Conservation (phyloP, 1,284 basidiomycete genomes). For the Tilletia indica region DNA sequence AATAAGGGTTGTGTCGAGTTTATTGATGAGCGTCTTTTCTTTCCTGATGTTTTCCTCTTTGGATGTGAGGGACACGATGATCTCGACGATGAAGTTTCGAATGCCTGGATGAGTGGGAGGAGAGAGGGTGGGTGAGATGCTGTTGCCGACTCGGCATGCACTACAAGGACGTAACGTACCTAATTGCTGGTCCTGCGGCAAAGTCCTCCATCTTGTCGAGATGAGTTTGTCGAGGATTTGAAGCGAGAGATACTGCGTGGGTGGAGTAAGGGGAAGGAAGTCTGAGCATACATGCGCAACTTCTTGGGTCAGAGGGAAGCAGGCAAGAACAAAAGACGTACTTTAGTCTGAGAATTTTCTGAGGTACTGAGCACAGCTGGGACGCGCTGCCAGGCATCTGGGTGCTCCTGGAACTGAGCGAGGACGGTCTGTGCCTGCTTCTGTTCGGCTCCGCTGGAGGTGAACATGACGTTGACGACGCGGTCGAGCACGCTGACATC, state of each 20-base stretch:
- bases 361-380: conserved; percentile 88
- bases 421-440: conserved; percentile 51
- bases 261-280: background rate
- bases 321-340: conserved; percentile 47
- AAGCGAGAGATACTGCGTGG: conserved; percentile 43
- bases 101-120: conserved; percentile 61
- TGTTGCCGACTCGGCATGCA: background rate
- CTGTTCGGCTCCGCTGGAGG: conserved; percentile 40
- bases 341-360: conserved; percentile 85
- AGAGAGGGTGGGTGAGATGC: background rate
- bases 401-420: conserved; percentile 86
- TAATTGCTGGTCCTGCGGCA: conserved; percentile 78
- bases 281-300: background rate
- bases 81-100: conserved; percentile 91
- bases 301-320: background rate
- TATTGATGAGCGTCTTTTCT: conserved; percentile 94
- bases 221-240: conserved; percentile 67
- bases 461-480: conserved; percentile 53
- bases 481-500: conserved; percentile 53
- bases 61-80: conserved; percentile 86
- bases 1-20: conserved; percentile 92
- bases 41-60: conserved; percentile 74
- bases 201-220: conserved; percentile 88
- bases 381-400: conserved; percentile 97
- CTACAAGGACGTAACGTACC: conserved; percentile 21